phyloP scores from a whole-genome alignment of 441 rosid genomes.

The Jatropha podagrica region DNA sequence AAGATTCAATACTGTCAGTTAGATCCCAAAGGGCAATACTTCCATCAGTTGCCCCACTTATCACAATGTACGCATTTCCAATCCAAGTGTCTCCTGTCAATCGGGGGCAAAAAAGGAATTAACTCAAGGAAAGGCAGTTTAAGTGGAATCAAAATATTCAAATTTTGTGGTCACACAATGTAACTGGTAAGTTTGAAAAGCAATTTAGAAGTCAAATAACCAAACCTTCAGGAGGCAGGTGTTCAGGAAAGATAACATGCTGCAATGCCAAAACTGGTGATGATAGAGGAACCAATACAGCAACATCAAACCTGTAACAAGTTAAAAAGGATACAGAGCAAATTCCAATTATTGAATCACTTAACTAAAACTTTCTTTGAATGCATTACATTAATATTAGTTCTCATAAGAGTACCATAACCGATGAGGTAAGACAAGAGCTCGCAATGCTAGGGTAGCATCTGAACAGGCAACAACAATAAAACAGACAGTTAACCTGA shows the following conservation, averaged over 20 bases:
- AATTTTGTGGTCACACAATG: background rate
- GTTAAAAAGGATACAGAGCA: conserved; percentile 10
- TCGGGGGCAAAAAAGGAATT: conserved; percentile 15
- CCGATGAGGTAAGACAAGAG: conserved; percentile 80
- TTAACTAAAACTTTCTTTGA: background rate
- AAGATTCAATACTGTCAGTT: conserved; percentile 63
- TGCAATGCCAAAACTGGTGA: conserved; percentile 85
- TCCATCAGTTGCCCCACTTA: conserved; percentile 98
- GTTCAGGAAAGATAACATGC: conserved; percentile 57
- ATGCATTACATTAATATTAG: conserved; percentile 13
- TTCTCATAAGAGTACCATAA: conserved; percentile 63
- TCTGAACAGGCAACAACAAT: conserved; percentile 88
- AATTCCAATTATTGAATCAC: background rate
- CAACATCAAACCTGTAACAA: conserved; percentile 90
- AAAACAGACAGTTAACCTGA: conserved; percentile 89
- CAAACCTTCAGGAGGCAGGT: conserved; percentile 50
- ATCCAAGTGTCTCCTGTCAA: conserved; percentile 42
- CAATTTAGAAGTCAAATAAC: conserved; percentile 10
- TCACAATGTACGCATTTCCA: conserved; percentile 57
- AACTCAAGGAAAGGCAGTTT: conserved; percentile 15
- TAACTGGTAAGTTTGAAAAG: conserved; percentile 7
- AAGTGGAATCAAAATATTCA: background rate
- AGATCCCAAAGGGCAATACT: conserved; percentile 89
- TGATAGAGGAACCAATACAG: conserved; percentile 56
- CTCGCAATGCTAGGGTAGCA: conserved; percentile 83